Base-by-base conservation (phyloP, 1,139 yeast species). In the Candida tetrigidarum region DNA sequence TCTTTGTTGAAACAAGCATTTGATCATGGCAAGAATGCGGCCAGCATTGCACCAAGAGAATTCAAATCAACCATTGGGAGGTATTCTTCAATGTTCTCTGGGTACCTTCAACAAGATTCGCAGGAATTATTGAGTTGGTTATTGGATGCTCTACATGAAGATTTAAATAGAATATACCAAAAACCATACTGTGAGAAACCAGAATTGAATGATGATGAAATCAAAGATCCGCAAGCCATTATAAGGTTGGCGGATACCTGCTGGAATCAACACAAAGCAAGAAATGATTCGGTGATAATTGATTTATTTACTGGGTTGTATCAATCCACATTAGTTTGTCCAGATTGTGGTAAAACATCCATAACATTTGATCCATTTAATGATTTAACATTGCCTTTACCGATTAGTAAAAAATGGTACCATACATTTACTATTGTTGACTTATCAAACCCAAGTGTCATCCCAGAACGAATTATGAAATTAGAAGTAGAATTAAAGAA, bases 301-400 rank as follows among this genome's bases (percentile, higher is more conserved):
- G 98, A 93, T 59, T 69, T 93, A 46, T 93, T 93, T 68, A 89
- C 93, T 7, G 98, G 98, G 0, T 62, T 91, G 57, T 93, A 93
- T 63, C 88, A 90, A 62, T 90, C 97, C 3, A 90, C 97, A 0
- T 70, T 93, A 48, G 80, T 87, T 6, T 93, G 99, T 59, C 98
- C 99, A 0, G 83, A 70, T 16, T 93, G 99, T 64, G 63, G 77
- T 9, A 86, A 86, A 54, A 81, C 89, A 3, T 87, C 96, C 23
- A 78, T 92, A 20, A 92, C 98, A 0, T 93, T 92, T 67, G 99
- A 93, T 62, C 99, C 99, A 0, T 93, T 84, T 60, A 89, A 84
- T 68, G 98, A 91, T 59, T 69, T 93, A 52, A 92, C 99, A 0
- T 69, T 93, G 39, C 98, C 98, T 0, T 69, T 93, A 37, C 98